Evolutionary conservation across 331 rosid genomes (phyloP).

Genomic region (Arachis monticola): DNA sequence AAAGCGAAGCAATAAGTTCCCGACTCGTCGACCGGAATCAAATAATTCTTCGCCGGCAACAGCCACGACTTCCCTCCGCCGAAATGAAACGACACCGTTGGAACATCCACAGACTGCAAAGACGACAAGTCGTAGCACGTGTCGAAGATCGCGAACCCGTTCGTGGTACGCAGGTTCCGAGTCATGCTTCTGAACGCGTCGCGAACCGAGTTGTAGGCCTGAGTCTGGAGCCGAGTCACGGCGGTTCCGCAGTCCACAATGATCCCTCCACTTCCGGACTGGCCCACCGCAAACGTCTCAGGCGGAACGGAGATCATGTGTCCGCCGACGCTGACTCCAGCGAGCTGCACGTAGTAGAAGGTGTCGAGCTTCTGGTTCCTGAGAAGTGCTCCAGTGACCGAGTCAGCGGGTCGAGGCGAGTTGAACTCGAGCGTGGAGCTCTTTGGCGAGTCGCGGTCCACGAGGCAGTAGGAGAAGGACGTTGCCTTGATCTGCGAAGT

Average conservation of each 20-base stretch:
- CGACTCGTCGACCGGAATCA: slow-evolving; percentile 70
- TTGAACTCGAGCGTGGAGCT: slow-evolving; percentile 89
- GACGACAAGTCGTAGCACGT: slow-evolving; percentile 83
- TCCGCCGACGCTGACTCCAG: slow-evolving; percentile 84
- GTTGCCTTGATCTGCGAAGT: slow-evolving; percentile 69
- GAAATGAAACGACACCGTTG: slow-evolving; percentile 77
- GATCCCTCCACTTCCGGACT: slow-evolving; percentile 67
- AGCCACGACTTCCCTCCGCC: slow-evolving; percentile 46
- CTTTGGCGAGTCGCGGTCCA: slow-evolving; percentile 70
- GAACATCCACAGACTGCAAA: slow-evolving; percentile 56
- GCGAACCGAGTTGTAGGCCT: slow-evolving; percentile 67
- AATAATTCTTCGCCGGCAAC: slow-evolving; percentile 79
- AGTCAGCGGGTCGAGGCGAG: slow-evolving; percentile 65
- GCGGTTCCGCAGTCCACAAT: slow-evolving; percentile 91
- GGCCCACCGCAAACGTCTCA: slow-evolving; percentile 46
- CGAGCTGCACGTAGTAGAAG: slow-evolving; percentile 65
- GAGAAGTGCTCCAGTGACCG: slow-evolving; percentile 58
- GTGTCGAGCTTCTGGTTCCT: slow-evolving; percentile 47
- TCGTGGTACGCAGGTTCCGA: slow-evolving; percentile 46
- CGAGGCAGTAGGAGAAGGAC: slow-evolving; percentile 83
- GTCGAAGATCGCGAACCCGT: slow-evolving; percentile 68
- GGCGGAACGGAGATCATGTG: slow-evolving; percentile 47
- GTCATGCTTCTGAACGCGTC: slow-evolving; percentile 65
- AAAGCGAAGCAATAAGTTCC: slow-evolving; percentile 90
- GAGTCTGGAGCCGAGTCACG: slow-evolving; percentile 68